Evolutionary conservation across 75 land plant species (phyloP), one percentile per base, ranked within the genome.

Genomic region (Chamaecyparis obtusa): DNA sequence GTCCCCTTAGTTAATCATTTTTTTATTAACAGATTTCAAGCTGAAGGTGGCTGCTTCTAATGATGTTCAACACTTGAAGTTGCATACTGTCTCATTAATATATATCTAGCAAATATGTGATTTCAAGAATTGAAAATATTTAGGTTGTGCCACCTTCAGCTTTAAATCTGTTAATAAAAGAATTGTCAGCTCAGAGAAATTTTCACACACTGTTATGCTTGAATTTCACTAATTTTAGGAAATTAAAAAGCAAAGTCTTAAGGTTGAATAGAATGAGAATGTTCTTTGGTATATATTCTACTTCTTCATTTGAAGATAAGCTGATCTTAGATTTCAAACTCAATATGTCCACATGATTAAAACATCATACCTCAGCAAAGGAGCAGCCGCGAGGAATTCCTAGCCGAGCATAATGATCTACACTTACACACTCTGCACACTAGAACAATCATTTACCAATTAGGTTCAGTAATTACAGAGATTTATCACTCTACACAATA

Each of bases 331-430:
- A 32, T 72, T 72, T 30, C 36, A 72, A 72, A 72, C 16, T 33
- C 76, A 32, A 72, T 11, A 32, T 30, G 3, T 72, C 76, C 27
- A 24, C 36, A 72, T 10, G 36, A 32, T 35, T 27, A 89, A 39
- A 69, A 46, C 46, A 27, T 11, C 39, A 15, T 54, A 94, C 95
- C 91, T 93, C 87, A 75, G 89, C 91, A 85, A 88, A 89, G 49
- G 96, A 86, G 77, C 92, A 88, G 17, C 86, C 89, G 49, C 89
- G 88, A 32, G 85, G 86, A 56, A 96, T 84, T 35, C 92, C 91
- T 21, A 96, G 95, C 83, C 91, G 88, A 30, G 87, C 96, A 78
- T 96, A 96, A 83, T 94, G 94, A 87, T 94, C 92, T 19, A 84
- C 95, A 64, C 89, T 87, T 36, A 93, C 88, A 14, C 93, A 92